Evolutionary conservation across 345 rosid species (phyloP).

Genomic region (Moricandia moricandioides): DNA sequence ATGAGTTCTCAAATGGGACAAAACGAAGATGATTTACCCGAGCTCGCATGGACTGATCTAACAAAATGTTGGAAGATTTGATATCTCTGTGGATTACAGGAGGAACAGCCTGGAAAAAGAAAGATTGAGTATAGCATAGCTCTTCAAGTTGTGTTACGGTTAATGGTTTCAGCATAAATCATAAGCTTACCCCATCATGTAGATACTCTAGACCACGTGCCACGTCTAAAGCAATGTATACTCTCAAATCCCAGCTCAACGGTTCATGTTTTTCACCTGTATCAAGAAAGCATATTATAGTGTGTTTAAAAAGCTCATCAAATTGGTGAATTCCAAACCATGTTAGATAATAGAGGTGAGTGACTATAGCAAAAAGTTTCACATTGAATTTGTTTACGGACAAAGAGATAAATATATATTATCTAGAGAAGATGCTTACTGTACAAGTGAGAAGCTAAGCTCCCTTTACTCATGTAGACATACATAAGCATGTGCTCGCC

Average conservation of each 20-base stretch:
- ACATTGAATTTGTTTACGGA: not conserved
- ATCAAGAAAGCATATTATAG: slow-evolving; percentile 6
- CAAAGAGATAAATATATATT: not conserved
- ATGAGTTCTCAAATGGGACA: not conserved
- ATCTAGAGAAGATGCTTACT: slow-evolving; percentile 49
- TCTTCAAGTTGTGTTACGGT: not conserved
- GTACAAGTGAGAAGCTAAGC: slow-evolving; percentile 91
- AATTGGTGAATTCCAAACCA: not conserved
- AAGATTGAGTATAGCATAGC: not conserved
- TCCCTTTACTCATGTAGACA: slow-evolving; percentile 95
- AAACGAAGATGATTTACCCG: slow-evolving; percentile 51
- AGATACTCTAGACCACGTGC: slow-evolving; percentile 98
- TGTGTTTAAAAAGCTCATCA: not conserved
- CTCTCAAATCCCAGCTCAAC: slow-evolving; percentile 84
- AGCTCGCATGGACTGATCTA: slow-evolving; percentile 94
- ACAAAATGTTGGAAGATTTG: slow-evolving; percentile 89
- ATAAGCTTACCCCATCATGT: slow-evolving; percentile 82
- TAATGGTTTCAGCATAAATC: not conserved
- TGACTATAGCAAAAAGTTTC: not conserved
- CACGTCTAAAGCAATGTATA: slow-evolving; percentile 74
- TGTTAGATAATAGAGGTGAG: not conserved
- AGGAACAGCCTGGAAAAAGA: slow-evolving; percentile 81
- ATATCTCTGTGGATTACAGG: slow-evolving; percentile 95
- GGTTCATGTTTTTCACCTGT: slow-evolving; percentile 64
- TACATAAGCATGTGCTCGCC: slow-evolving; percentile 73